Conservation (phyloP, 345 rosid genomes). For the Hevea brasiliensis region DNA sequence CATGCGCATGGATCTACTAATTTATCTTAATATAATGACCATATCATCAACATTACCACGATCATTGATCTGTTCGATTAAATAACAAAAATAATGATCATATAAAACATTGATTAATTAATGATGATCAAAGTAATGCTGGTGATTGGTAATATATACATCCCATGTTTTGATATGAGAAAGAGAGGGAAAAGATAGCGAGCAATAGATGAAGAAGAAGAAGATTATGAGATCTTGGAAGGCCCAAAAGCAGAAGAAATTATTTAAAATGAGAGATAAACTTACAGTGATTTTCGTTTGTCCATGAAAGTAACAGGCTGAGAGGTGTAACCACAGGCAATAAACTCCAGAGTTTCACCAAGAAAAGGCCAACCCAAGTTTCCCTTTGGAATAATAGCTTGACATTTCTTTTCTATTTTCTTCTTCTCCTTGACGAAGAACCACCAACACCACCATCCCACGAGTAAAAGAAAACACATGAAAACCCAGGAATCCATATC, state of each 20-base stretch:
- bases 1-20: slow-evolving; percentile 7
- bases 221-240: background rate
- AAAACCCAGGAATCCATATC: slow-evolving; percentile 35
- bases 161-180: background rate
- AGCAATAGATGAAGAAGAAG: background rate
- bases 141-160: no score
- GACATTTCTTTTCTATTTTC: slow-evolving; percentile 10
- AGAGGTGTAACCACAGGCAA: slow-evolving; percentile 77
- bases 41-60: no score
- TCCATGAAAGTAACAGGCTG: slow-evolving; percentile 90
- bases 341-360: slow-evolving; percentile 87
- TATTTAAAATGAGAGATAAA: background rate
- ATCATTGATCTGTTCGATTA: no score
- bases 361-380: slow-evolving; percentile 88
- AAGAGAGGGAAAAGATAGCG: background rate
- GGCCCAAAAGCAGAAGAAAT: background rate
- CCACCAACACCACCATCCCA: slow-evolving; percentile 41
- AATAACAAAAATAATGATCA: no score
- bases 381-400: slow-evolving; percentile 58
- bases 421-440: slow-evolving; percentile 7
- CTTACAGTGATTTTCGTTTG: slow-evolving; percentile 81
- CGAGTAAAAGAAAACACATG: slow-evolving; percentile 20
- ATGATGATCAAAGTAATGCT: no score
- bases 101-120: no score
- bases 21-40: no score